Evolutionary conservation across 805 yeast genomes (phyloP).

Genomic region (Saccharomyces kudriavzevii): DNA sequence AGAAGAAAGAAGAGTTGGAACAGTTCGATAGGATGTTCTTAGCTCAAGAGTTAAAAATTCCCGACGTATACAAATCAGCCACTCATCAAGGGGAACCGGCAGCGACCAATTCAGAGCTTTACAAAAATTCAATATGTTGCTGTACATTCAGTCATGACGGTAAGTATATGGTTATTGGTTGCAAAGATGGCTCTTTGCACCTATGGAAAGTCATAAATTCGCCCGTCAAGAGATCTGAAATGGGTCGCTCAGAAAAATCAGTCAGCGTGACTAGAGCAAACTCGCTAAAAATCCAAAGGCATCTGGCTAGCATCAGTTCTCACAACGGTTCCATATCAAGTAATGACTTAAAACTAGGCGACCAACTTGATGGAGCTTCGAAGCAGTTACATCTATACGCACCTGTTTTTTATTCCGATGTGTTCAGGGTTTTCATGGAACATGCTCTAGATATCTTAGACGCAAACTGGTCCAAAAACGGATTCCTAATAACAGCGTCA

Average conservation of each 20-base stretch:
- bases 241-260: conserved; percentile 17
- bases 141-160: conserved; percentile 75
- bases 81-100: conserved; percentile 1
- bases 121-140: conserved; percentile 52
- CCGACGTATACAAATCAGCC: conserved; percentile 7
- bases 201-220: conserved; percentile 78
- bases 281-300: conserved; percentile 1
- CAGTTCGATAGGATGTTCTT: conserved; percentile 47
- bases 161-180: conserved; percentile 74
- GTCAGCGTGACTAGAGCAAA: conserved; percentile 7
- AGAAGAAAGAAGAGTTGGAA: conserved; percentile 39
- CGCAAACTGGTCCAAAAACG: conserved; percentile 82
- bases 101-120: conserved; percentile 1
- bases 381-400: conserved; percentile 38
- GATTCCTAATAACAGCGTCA: conserved; percentile 69
- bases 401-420: conserved; percentile 68
- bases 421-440: conserved; percentile 52
- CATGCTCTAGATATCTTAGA: conserved; percentile 68
- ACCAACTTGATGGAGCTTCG: not conserved
- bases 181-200: conserved; percentile 59
- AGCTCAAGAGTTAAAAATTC: conserved; percentile 51
- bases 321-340: not conserved
- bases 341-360: not conserved
- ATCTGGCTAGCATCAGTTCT: not conserved
- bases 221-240: conserved; percentile 55